Conservation (phyloP, 176 grass and related monocot genomes). For the Aegilops longissima region DNA sequence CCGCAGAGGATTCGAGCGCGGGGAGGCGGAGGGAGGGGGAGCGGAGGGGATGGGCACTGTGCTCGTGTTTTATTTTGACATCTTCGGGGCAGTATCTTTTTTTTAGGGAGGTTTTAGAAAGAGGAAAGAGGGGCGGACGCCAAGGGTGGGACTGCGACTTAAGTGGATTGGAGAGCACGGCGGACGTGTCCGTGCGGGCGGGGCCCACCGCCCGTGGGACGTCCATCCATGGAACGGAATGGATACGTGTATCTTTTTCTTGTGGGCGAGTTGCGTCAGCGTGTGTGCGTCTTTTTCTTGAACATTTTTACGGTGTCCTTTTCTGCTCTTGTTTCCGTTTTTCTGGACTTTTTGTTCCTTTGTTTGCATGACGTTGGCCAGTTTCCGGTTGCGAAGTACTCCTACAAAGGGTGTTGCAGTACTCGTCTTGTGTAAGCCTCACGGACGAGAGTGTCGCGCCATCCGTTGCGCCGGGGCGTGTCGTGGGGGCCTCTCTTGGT, state of each 20-base stretch:
- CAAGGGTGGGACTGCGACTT: constrained; percentile 36
- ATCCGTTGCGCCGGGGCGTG: too few species aligned
- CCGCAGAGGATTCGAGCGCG: neutral
- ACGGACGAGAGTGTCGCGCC: too few species aligned
- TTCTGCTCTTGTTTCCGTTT: too few species aligned
- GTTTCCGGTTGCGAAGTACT: too few species aligned
- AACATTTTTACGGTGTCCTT: too few species aligned
- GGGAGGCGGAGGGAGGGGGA: neutral
- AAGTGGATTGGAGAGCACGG: constrained; percentile 53
- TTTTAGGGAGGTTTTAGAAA: constrained; percentile 27
- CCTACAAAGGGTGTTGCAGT: too few species aligned
- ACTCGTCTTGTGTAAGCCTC: too few species aligned
- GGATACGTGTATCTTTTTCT: neutral
- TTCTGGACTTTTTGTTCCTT: too few species aligned
- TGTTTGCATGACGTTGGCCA: too few species aligned
- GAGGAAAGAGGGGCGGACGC: constrained; percentile 43
- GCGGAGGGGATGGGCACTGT: neutral
- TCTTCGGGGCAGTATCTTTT: neutral
- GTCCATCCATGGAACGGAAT: neutral
- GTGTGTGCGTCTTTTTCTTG: too few species aligned
- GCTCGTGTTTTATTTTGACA: constrained; percentile 8
- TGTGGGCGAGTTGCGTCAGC: too few species aligned
- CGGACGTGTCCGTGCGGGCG: constrained; percentile 35
- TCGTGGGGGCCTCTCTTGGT: too few species aligned
- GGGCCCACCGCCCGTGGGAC: neutral